Base-by-base conservation (phyloP, 768 basidiomycete species). In the Boletus subparvulus region DNA sequence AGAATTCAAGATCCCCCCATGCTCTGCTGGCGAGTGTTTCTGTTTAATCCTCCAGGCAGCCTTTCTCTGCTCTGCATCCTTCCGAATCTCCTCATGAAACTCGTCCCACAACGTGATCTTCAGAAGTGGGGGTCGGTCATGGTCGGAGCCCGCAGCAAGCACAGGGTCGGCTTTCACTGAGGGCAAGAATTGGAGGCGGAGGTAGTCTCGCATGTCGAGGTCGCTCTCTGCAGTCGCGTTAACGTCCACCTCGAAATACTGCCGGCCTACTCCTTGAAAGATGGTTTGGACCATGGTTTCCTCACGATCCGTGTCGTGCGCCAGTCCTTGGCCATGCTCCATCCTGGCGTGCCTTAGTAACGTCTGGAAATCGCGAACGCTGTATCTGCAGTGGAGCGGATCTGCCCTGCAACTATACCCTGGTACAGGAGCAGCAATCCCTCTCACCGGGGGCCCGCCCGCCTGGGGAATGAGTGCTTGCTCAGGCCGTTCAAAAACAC, bases 341-440 rank as follows among this genome's bases (percentile, higher is more conserved):
- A 50, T 0, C 3, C 35, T 51, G 26, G 35, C 43, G 13, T 56
- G 44, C 44, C 0, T 46, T 10, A 56, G 37, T 8, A 56, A 2
- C 0, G 44, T 56, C 13, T 40, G 55, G 2, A 49, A 56, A 8
- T 56, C 14, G 1, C 37, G 9, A 32, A 56, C 36, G 5, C 55
- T 56, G 21, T 56, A 56, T n/a, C 21, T 32, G 49, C 55, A 56
- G n/a, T 39, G 40, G 3, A 50, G n/a, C 3, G 43, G 49, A 26
- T 51, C 55, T 9, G 43, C 55, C 42, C 28, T 37, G 49, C 55
- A 56, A 16, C 42, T 50, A 6, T 44, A 56, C 6, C 26, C 26
- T 28, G 2, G 21, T 21, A 21, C 21, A 21, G 21, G 21, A 21
- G 21, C 21, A 21, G 21, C 21, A 21, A 21, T 21, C 21, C 21